Percentiles rank a stretch among this genome's conserved stretches.
Conservation (phyloP, 2,329 filamentous ascomycete species). For the Fusarium sp. region DNA sequence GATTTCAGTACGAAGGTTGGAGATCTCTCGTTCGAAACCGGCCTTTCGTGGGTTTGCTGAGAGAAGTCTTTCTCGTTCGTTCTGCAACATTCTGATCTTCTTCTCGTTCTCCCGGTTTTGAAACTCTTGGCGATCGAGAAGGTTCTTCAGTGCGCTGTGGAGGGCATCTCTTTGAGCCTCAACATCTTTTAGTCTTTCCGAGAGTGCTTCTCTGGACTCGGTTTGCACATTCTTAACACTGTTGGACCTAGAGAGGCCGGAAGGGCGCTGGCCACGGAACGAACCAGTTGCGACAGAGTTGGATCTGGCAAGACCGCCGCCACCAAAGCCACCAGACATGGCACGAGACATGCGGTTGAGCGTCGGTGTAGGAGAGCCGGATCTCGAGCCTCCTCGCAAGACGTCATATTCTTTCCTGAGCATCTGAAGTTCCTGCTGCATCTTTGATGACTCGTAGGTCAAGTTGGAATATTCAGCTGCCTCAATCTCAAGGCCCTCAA, state of each 20-base stretch:
- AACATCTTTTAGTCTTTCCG: conserved; percentile 88
- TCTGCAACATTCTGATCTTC: conserved; percentile 80
- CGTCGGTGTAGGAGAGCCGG: conserved; percentile 41
- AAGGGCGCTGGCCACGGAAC: conserved; percentile 55
- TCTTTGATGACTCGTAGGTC: conserved; percentile 82
- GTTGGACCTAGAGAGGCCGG: conserved; percentile 69
- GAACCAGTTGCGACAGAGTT: conserved; percentile 73
- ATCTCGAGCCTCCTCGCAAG: conserved; percentile 59
- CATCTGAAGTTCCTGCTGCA: conserved; percentile 86
- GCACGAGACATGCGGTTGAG: conserved; percentile 48
- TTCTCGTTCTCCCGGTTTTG: conserved; percentile 88
- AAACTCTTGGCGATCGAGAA: conserved; percentile 86
- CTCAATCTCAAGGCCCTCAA: conserved; percentile 83
- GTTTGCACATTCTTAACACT: conserved; percentile 63
- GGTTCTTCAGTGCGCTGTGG: conserved; percentile 84
- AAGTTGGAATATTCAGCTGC: conserved; percentile 78
- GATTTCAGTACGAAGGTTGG: conserved; percentile 84
- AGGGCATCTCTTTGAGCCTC: conserved; percentile 94
- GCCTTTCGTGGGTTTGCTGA: conserved; percentile 76
- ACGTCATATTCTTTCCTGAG: conserved; percentile 76
- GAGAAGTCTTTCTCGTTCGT: conserved; percentile 80
- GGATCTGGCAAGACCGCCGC: conserved; percentile 70
- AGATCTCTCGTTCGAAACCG: conserved; percentile 87
- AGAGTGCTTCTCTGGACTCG: conserved; percentile 75
- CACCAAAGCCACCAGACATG: conserved; percentile 64